Evolutionary conservation across 192 early-diverging fungal species (phyloP), one percentile per base, ranked within the genome.

Genomic region (Phlyctochytrium bullatum): DNA sequence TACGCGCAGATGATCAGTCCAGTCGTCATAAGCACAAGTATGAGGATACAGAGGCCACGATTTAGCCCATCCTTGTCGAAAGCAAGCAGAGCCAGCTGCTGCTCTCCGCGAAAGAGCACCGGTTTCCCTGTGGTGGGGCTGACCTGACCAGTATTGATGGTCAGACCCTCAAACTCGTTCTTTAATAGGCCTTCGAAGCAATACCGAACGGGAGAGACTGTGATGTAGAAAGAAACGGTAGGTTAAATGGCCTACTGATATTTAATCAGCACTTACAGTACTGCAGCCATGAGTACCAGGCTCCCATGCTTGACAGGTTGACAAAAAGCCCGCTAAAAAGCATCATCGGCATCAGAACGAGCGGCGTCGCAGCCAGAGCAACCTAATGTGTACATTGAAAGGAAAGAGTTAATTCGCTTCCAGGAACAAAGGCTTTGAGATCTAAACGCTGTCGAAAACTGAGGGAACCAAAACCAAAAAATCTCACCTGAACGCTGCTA

Each of bases 191-290:
- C 75, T 51, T 79, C 69, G 60, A 81, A 87, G 3, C 76, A 74
- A 64, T 84, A 87, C 62, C 80, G 82, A 54, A 84, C 73, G 28
- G 86, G 86, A 2, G 65, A 63, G 27, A 68, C 63, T 61, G 20
- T 25, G 34, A 35, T 23, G 35, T 23, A 14, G 30, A 25, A n/a
- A 20, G 35, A 34, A 32, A 20, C 57, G 2, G 17, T 27, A 59
- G 23, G 0, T 59, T 1, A 35, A n/a, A n/a, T n/a, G n/a, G n/a
- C n/a, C n/a, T n/a, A n/a, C n/a, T n/a, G 40, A n/a, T 14, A 10
- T 50, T 50, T n/a, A n/a, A 29, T 12, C 1, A 52, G 52, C 29
- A 40, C 63, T 50, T 52, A 64, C 63, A 34, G 34, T 57, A 67
- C 27, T 59, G 32, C 10, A 67, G 17, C 66, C 70, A 61, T 27